A percentile compares a stretch with the other conserved stretches of the same genome.
phyloP scores from a whole-genome alignment of 2,329 filamentous ascomycete species.

The Fusarium staphyleae region DNA sequence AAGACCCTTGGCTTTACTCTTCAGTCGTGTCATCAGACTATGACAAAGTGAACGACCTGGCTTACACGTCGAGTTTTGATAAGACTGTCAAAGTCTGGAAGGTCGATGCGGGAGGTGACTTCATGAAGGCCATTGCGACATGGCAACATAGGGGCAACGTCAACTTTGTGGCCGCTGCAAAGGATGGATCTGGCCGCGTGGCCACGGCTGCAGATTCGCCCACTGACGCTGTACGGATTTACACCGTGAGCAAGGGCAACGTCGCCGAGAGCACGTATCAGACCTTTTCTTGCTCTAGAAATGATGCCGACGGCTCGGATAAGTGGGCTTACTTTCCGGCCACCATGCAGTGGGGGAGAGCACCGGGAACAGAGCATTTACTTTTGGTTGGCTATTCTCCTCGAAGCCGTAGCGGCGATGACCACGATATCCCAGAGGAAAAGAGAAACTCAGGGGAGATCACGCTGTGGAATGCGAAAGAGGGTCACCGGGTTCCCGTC shows the following conservation, averaged over 20 bases:
- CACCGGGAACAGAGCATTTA: conserved; percentile 54
- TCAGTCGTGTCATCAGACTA: conserved; percentile 69
- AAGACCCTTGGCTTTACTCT: conserved; percentile 69
- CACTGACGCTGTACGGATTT: conserved; percentile 63
- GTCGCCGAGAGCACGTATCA: conserved; percentile 48
- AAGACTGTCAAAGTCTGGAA: conserved; percentile 67
- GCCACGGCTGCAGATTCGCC: conserved; percentile 67
- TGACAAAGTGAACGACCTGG: conserved; percentile 52
- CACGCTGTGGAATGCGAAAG: conserved; percentile 63
- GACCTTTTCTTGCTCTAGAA: conserved; percentile 52
- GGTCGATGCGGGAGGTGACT: conserved; percentile 46
- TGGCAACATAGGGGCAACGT: conserved; percentile 67
- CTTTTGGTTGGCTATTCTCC: conserved; percentile 70
- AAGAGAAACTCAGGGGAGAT: conserved; percentile 66
- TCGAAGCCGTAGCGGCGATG: conserved; percentile 59
- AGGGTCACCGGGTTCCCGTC: conserved; percentile 55
- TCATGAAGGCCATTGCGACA: conserved; percentile 53
- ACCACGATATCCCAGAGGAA: conserved; percentile 65
- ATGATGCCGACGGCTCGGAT: conserved; percentile 46
- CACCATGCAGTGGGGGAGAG: conserved; percentile 67
- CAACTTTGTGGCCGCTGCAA: conserved; percentile 67
- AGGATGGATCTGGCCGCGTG: conserved; percentile 56
- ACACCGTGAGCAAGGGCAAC: conserved; percentile 52
- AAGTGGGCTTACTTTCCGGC: conserved; percentile 70
- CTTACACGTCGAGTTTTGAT: conserved; percentile 69